phyloP scores from a whole-genome alignment of 1,284 basidiomycete species.

The Leucoagaricus sp. region DNA sequence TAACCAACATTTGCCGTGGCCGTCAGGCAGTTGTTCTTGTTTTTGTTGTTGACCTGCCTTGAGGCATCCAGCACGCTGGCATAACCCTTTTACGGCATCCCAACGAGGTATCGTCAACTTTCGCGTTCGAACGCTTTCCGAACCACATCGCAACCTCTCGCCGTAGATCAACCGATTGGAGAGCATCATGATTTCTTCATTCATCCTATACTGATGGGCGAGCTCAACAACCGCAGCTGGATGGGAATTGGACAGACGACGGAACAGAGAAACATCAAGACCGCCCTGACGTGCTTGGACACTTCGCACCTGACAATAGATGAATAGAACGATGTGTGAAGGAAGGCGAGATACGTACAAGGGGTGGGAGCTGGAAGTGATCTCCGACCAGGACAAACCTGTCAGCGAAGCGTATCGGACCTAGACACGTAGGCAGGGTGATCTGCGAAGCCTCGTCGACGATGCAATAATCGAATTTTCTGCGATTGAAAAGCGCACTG shows the following conservation, averaged over 20 bases:
- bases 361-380: constrained; percentile 94
- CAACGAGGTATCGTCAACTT: constrained; percentile 55
- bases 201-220: constrained; percentile 94
- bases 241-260: constrained; percentile 83
- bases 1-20: constrained; percentile 91
- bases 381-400: constrained; percentile 96
- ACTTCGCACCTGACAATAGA: constrained; percentile 69
- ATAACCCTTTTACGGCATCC: constrained; percentile 42
- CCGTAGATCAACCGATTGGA: constrained; percentile 91
- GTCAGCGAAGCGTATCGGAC: constrained; percentile 88
- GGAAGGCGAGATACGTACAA: constrained; percentile 50
- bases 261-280: constrained; percentile 89
- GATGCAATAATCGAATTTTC: constrained; percentile 96
- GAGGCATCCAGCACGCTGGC: constrained; percentile 24
- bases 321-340: not conserved
- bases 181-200: constrained; percentile 92
- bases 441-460: constrained; percentile 99
- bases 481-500: constrained; percentile 73
- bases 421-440: constrained; percentile 92
- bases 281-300: constrained; percentile 80
- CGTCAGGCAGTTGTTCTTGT: too few relatives aligned
- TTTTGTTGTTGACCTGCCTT: constrained; percentile 4
- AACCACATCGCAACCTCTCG: constrained; percentile 80
- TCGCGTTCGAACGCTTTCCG: constrained; percentile 64
- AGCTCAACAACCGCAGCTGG: constrained; percentile 84